Conservation (phyloP, 768 basidiomycete genomes). For the Leccinum truebloodii region DNA sequence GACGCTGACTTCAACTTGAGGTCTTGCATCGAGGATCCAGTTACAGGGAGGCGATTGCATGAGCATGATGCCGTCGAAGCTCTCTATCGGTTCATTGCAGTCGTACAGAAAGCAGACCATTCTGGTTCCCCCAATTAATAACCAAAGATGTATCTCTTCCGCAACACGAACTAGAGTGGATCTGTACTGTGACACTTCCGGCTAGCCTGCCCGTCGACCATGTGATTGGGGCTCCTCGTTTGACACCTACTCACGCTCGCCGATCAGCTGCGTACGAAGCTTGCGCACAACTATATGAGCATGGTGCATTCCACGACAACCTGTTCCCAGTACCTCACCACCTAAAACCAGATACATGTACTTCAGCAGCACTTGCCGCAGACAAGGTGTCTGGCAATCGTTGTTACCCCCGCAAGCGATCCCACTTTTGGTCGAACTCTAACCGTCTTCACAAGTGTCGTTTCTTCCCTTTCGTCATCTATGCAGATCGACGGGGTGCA, state of each 20-base stretch:
- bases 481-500: conserved; percentile 29
- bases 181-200: conserved; percentile 53
- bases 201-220: conserved; percentile 42
- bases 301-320: conserved; percentile 52
- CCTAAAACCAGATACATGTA: conserved; percentile 1
- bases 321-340: conserved; percentile 37
- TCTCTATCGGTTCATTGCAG: conserved; percentile 52
- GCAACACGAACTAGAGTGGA: conserved; percentile 28
- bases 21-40: conserved; percentile 57
- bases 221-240: conserved; percentile 46
- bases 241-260: conserved; percentile 53
- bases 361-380: conserved; percentile 17
- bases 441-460: conserved; percentile 22
- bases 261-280: conserved; percentile 58
- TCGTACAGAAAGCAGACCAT: conserved; percentile 13
- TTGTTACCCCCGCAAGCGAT: conserved; percentile 55
- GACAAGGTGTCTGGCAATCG: conserved; percentile 45
- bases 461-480: conserved; percentile 43
- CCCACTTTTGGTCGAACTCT: conserved; percentile 68
- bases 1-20: conserved; percentile 30
- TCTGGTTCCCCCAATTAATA: conserved; percentile 21
- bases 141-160: conserved; percentile 26
- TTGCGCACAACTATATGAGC: conserved; percentile 50
- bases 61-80: conserved; percentile 56
- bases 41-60: conserved; percentile 59